A percentile compares a stretch with the other conserved stretches of the same genome.
Conservation (phyloP, 192 early-diverging fungal species). For the Radiomyces spectabilis region DNA sequence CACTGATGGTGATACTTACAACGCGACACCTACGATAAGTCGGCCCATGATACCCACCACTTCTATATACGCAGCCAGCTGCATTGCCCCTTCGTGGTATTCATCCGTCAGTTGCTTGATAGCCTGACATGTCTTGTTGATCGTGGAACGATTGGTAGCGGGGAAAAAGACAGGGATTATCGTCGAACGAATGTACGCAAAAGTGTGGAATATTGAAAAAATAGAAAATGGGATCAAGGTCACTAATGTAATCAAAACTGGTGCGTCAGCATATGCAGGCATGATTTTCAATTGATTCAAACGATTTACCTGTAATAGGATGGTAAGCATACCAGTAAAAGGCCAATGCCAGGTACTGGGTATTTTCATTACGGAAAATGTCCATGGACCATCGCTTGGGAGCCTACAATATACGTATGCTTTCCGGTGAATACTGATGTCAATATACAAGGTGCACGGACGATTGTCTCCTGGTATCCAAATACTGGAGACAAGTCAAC, state of each 20-base stretch:
- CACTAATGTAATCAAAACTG: not conserved
- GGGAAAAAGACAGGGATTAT: constrained; percentile 57
- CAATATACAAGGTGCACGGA: too few species aligned
- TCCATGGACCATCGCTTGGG: not conserved
- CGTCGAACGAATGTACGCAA: constrained; percentile 55
- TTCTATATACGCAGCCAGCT: constrained; percentile 57
- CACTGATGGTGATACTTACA: too few species aligned
- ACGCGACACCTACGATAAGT: constrained; percentile 40
- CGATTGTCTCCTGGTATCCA: too few species aligned
- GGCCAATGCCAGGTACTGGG: constrained; percentile 64
- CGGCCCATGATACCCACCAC: constrained; percentile 59
- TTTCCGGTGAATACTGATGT: too few species aligned
- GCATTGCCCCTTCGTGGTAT: constrained; percentile 56
- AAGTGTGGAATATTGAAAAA: constrained; percentile 45
- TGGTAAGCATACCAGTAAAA: constrained; percentile 58
- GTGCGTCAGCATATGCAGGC: too few species aligned
- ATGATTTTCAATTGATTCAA: too few species aligned
- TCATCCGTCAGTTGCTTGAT: constrained; percentile 39
- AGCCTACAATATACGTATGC: not conserved
- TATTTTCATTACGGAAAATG: constrained; percentile 66
- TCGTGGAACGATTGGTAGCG: not conserved
- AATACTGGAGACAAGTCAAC: too few species aligned
- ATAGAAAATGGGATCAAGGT: not conserved
- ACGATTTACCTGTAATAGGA: constrained; percentile 53
- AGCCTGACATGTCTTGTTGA: constrained; percentile 21